Conservation (phyloP, 208 protist genomes). For the Acanthamoeba castellanii region DNA sequence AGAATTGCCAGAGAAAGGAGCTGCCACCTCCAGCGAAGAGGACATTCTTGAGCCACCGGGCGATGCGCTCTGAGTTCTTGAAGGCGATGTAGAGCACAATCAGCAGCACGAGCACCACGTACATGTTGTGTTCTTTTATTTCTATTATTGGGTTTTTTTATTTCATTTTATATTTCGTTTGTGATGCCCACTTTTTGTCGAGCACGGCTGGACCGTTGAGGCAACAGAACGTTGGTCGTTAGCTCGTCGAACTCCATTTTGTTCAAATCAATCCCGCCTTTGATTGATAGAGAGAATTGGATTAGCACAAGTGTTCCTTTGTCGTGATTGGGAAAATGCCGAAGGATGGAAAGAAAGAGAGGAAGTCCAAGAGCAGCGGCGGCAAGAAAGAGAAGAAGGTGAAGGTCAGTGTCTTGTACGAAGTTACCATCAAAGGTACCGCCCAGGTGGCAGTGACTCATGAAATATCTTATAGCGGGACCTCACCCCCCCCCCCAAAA, state of each 20-base stretch:
- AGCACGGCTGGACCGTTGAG: no score
- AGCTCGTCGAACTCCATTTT: background rate
- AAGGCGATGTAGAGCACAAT: background rate
- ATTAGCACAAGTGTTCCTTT: no score
- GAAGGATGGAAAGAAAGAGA: background rate
- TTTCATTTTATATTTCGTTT: background rate
- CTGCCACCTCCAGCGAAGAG: conserved; percentile 18
- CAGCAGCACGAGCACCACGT: background rate
- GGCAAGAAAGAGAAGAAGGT: conserved; percentile 43
- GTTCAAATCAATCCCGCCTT: background rate
- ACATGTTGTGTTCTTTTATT: background rate
- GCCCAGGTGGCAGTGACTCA: no score
- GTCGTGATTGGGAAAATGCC: background rate
- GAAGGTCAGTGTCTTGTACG: conserved; percentile 20
- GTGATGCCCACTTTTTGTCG: background rate
- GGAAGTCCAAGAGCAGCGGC: background rate
- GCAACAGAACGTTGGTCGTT: background rate
- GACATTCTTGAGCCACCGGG: conserved; percentile 26
- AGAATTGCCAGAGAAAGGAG: background rate
- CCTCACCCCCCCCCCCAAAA: background rate
- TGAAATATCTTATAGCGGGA: no score
- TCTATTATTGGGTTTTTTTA: background rate
- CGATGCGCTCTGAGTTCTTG: conserved; percentile 1
- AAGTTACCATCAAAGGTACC: conserved; percentile 17
- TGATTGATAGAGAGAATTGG: background rate